phyloP scores from a whole-genome alignment of 2,329 filamentous ascomycete species.

The Lizonia empirigonia region DNA sequence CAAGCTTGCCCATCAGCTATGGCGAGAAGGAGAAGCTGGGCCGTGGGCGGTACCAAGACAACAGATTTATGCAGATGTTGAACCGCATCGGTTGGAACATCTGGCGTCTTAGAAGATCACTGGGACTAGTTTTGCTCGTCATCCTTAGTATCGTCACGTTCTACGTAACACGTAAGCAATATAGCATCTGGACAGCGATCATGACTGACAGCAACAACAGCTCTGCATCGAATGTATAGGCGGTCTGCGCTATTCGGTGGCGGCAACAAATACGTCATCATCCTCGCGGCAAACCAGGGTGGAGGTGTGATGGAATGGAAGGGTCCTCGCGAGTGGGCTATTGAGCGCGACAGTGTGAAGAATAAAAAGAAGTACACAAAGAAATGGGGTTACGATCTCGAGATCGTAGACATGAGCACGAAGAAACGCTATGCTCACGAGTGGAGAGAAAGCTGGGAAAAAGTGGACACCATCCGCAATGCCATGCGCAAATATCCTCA shows the following conservation, averaged over 20 bases:
- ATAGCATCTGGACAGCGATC: neutral
- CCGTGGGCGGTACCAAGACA: conserved; percentile 56
- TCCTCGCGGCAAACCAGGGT: conserved; percentile 90
- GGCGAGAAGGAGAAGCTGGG: conserved; percentile 79
- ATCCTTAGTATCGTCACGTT: conserved; percentile 68
- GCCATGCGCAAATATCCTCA: conserved; percentile 91
- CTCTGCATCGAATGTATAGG: conserved; percentile 67
- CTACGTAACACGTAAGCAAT: conserved; percentile 73
- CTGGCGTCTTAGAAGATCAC: conserved; percentile 68
- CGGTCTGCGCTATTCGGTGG: conserved; percentile 76
- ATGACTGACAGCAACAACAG: conserved; percentile 49
- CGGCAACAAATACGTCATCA: conserved; percentile 90
- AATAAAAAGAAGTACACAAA: conserved; percentile 91
- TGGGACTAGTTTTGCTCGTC: conserved; percentile 65
- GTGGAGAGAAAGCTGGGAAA: conserved; percentile 99
- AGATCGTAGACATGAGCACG: conserved; percentile 97
- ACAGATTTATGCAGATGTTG: conserved; percentile 42
- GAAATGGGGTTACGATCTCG: conserved; percentile 91
- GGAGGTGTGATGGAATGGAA: conserved; percentile 99
- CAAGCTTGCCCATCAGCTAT: conserved; percentile 72
- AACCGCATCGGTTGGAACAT: conserved; percentile 57
- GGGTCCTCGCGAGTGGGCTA: conserved; percentile 94
- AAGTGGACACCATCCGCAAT: conserved; percentile 90
- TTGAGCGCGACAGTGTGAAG: conserved; percentile 91
- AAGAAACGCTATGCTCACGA: conserved; percentile 99